Evolutionary conservation across 345 rosid species (phyloP).

Genomic region (Lenwebbia sp.): DNA sequence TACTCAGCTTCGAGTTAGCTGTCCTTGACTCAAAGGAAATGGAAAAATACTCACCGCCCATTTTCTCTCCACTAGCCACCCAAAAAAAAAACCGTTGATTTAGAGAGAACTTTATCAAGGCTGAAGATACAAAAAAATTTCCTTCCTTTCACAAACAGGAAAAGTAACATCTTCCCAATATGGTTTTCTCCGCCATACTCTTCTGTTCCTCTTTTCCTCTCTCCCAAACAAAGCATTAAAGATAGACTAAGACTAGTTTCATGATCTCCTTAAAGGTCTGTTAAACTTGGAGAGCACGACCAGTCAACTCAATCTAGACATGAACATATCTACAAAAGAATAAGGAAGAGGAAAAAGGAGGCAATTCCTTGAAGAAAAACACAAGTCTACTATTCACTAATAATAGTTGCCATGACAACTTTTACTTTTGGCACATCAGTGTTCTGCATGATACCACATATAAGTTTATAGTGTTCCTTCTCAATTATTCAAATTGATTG

Average conservation of each 20-base stretch:
- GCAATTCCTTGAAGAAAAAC: background rate
- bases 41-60: background rate
- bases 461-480: background rate
- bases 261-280: background rate
- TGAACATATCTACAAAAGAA: background rate
- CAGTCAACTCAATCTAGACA: background rate
- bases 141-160: background rate
- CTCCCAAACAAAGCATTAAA: background rate
- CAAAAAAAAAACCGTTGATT: background rate
- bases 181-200: background rate
- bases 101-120: background rate
- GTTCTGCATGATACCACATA: background rate
- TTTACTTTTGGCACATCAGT: background rate
- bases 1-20: background rate
- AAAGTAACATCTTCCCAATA: background rate
- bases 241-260: background rate
- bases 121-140: background rate
- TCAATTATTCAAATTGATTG: background rate
- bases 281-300: background rate
- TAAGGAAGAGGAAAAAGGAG: background rate
- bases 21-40: background rate
- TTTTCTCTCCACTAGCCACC: background rate
- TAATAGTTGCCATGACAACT: background rate
- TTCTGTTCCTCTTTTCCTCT: background rate
- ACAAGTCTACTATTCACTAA: background rate